Evolutionary conservation across 2,329 filamentous ascomycete genomes (phyloP), one percentile per base, ranked within the genome.

Genomic region (Leptoxyphium fumago): DNA sequence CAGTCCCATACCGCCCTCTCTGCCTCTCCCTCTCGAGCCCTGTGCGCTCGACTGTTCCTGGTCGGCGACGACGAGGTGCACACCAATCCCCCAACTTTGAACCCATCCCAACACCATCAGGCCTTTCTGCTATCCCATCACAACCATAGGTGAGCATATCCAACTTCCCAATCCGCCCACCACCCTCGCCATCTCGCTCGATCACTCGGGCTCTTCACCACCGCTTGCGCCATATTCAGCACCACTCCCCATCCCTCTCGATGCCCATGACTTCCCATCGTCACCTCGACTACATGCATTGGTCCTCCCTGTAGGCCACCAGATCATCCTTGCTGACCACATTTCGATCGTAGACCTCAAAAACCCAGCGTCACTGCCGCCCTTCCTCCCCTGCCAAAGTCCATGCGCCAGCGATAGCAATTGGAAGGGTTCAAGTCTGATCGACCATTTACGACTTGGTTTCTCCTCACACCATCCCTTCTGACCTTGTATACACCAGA

Each of bases 361-460:
- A 26, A 26, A 26, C 21, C 21, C 21, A 26, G 7, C 30, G 39
- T 36, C 41, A 32, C 38, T 39, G 29, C 41, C 14, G 15, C 40
- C 41, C 45, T 44, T 45, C 46, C 29, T 41, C 41, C 44, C 42
- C 38, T 38, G 30, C 48, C 41, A 36, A 42, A 46, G 42, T 43
- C 47, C 47, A 55, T 59, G 55, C 57, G 57, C 55, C 56, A 53
- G 55, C 55, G 51, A 44, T 51, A 45, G 45, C 49, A 50, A 36
- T 36, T 5, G 32, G 32, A 36, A 15, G 32, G 32, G 4, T 36
- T 13, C 32, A 36, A 13, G 32, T 36, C 15, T 13, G 32, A 36
- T 13, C 15, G 32, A 13, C 32, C 32, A 13, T 36, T 36, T 15
- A 3, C 32, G 32, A 36, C 32, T 15, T 36, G 32, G 4, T 13